Base-by-base conservation (phyloP, 148 eudicot genomes). In the Mesembryanthemum crystallinum region DNA sequence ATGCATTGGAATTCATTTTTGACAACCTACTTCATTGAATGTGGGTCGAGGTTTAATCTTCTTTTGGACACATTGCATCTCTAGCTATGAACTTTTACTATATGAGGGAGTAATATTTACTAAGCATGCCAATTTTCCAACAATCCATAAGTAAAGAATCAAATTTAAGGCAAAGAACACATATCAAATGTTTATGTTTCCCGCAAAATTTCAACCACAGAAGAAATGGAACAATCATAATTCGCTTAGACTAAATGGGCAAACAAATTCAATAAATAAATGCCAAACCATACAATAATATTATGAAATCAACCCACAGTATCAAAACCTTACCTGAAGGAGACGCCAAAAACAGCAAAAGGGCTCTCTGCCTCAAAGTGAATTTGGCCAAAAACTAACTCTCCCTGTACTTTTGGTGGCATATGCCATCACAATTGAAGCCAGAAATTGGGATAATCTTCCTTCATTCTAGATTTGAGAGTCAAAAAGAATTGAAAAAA, bases 141-240 rank as follows among this genome's bases (percentile, higher is more conserved):
- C n/a, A 75, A 80, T 75, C 70, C 70, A 17, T 28, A 23, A 66
- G 70, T 21, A 66, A 70, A 60, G 79, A 80, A 70, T 80, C 78
- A 70, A 54, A 79, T n/a, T 59, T 51, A 63, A 79, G 58, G 28
- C 4, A 59, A 8, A 52, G 13, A 30, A 57, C 23, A 33, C 74
- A 66, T 21, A 7, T 25, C 29, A 29, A 51, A 73, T 8, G 25
- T 64, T n/a, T n/a, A n/a, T n/a, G n/a, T n/a, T n/a, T n/a, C n/a
- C n/a, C n/a, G n/a, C n/a, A n/a, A n/a, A n/a, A 28, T 28, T 67
- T 60, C 24, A 68, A 68, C 5, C 57, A 37, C 49, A 14, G 12
- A 75, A 52, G 11, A 63, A n/a, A n/a, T n/a, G n/a, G n/a, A 7
- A 28, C n/a, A 12, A 14, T 39, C 43, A 42, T 23, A 52, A 66